Evolutionary conservation across 805 yeast species (phyloP).

Genomic region (Jamesozyma gamospora): DNA sequence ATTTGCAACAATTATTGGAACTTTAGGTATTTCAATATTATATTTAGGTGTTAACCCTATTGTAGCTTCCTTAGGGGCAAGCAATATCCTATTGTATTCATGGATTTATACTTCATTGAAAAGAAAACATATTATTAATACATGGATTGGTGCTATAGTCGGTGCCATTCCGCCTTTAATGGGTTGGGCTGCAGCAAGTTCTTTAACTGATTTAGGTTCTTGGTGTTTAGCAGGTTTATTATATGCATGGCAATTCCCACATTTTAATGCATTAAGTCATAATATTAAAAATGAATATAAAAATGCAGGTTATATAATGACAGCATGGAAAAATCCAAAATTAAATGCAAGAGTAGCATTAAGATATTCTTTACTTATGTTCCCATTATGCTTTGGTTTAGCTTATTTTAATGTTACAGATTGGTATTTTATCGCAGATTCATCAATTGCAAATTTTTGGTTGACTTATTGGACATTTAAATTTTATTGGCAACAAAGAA

Average conservation of each 20-base stretch:
- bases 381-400: slow-evolving; percentile 82
- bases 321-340: slow-evolving; percentile 85
- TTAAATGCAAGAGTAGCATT: slow-evolving; percentile 89
- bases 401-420: slow-evolving; percentile 76
- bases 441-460: slow-evolving; percentile 79
- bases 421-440: slow-evolving; percentile 68
- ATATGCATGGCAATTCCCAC: slow-evolving; percentile 98
- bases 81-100: slow-evolving; percentile 74
- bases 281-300: slow-evolving; percentile 80
- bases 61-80: slow-evolving; percentile 71
- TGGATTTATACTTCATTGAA: slow-evolving; percentile 90
- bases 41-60: slow-evolving; percentile 76
- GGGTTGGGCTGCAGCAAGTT: slow-evolving; percentile 97
- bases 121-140: slow-evolving; percentile 72
- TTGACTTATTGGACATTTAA: slow-evolving; percentile 64
- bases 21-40: slow-evolving; percentile 57
- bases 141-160: slow-evolving; percentile 98
- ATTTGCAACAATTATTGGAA: slow-evolving; percentile 71
- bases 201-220: slow-evolving; percentile 77
- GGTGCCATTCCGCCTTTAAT: slow-evolving; percentile 97
- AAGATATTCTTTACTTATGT: slow-evolving; percentile 84
- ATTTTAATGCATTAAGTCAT: slow-evolving; percentile 86
- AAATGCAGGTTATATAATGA: slow-evolving; percentile 94
- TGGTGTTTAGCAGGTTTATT: slow-evolving; percentile 87
- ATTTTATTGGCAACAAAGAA: slow-evolving; percentile 78